Base-by-base conservation (phyloP, 1,139 yeast species). In the Candida labiduridarum region DNA sequence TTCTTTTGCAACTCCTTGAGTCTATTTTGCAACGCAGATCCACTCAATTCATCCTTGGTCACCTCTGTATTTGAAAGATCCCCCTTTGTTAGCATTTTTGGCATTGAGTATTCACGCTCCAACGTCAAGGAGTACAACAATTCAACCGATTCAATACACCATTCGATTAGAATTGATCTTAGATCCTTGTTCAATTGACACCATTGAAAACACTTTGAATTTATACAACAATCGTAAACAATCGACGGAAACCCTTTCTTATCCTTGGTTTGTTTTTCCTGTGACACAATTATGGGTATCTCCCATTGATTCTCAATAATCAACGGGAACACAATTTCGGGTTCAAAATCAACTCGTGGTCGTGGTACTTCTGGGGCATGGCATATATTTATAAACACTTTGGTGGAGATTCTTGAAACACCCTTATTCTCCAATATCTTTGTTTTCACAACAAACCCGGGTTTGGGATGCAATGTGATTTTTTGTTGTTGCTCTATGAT, bases 261-360 rank as follows among this genome's bases (percentile, higher is more conserved):
- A 61, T 91, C 97, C 15, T 56, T 65, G 39, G 79, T 85, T 15
- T 84, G 64, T 50, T 78, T 67, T 49, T 79, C 79, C 0, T 74
- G 70, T 0, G 92, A 83, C 0, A 89, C 81, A 0, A 87, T 78
- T 9, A 90, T 82, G 0, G 97, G 97, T 3, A 90, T 86, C 53
- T 87, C 92, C 96, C 96, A 90, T 60, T 84, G 76, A 58, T 85
- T 85, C 40, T 83, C 83, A 64, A 85, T 82, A 27, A 89, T 86
- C 49, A 83, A 66, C 1, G 88, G 84, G 58, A 84, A 84, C 6
- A 89, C 83, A 2, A 74, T 66, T 31, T 71, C 75, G 2, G 92
- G 83, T 40, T 77, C 75, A 58, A 85, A 85, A 29, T 68, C 80
- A 27, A 64, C 69, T 9, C 65, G 65, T 9, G 76, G 80, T 54